phyloP scores from a whole-genome alignment of 2,329 filamentous ascomycete species.

The Botrytis paeoniae region DNA sequence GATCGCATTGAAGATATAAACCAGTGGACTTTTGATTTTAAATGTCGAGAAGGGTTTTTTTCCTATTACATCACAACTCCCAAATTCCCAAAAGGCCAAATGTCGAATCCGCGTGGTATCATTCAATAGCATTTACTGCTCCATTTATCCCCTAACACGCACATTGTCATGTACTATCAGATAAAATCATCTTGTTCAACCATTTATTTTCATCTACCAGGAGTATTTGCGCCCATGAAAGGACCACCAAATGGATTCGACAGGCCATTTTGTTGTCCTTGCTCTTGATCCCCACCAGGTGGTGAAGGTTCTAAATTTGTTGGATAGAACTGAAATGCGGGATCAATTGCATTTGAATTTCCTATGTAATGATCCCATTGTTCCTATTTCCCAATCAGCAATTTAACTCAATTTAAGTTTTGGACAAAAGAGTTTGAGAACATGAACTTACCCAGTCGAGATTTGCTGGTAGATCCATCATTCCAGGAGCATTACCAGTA shows the following conservation, averaged over 20 bases:
- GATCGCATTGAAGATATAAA: not conserved
- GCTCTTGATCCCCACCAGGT: slow-evolving; percentile 21
- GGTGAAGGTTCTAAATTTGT: slow-evolving; percentile 28
- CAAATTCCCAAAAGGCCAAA: not conserved
- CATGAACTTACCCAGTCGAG: slow-evolving; percentile 57
- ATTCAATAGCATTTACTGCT: not conserved
- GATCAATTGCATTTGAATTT: slow-evolving; percentile 44
- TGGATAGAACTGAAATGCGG: slow-evolving; percentile 36
- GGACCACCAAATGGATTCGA: slow-evolving; percentile 32
- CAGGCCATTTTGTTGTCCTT: slow-evolving; percentile 14
- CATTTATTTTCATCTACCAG: slow-evolving; percentile 29
- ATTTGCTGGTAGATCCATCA: slow-evolving; percentile 55
- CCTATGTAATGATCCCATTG: slow-evolving; percentile 70
- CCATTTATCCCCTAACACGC: not conserved
- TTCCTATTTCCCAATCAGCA: slow-evolving; percentile 44
- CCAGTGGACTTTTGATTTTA: not conserved
- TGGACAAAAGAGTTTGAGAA: not conserved
- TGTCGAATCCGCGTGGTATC: not conserved
- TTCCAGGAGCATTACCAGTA: slow-evolving; percentile 43
- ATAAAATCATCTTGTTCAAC: not conserved
- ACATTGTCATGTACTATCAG: not conserved
- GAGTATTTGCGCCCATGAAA: slow-evolving; percentile 39
- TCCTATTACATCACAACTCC: not conserved
- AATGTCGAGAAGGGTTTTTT: not conserved
- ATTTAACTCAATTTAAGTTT: not conserved